Conservation (phyloP, 192 early-diverging fungal species). For the Martensiomyces pterosporus region DNA sequence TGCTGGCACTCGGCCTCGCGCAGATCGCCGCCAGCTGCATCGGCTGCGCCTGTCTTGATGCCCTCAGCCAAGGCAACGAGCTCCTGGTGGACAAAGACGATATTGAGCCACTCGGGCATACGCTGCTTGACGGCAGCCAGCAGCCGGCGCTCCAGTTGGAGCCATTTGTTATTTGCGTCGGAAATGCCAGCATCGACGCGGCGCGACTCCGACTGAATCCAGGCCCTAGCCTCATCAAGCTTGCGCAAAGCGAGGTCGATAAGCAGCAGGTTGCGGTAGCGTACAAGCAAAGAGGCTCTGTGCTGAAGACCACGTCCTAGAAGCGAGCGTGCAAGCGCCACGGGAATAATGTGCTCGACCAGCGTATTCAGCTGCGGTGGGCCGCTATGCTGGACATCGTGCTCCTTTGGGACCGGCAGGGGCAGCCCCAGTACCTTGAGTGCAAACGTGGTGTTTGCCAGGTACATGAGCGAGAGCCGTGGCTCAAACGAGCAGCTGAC, state of each 20-base stretch:
- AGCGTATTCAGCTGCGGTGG: constrained; percentile 36
- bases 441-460: constrained; percentile 38
- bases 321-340: constrained; percentile 11
- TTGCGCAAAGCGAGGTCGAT: constrained; percentile 36
- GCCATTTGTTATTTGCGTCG: constrained; percentile 11
- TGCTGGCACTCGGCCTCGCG: constrained; percentile 15
- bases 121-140: constrained; percentile 35
- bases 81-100: constrained; percentile 22
- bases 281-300: constrained; percentile 20
- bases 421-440: constrained; percentile 27
- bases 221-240: constrained; percentile 18
- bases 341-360: constrained; percentile 39
- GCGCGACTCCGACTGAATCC: constrained; percentile 17
- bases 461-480: constrained; percentile 32
- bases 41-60: not conserved
- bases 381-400: constrained; percentile 3
- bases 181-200: constrained; percentile 1
- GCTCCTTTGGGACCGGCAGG: constrained; percentile 19
- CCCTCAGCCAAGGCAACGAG: constrained; percentile 1
- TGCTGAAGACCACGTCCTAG: constrained; percentile 35
- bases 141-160: constrained; percentile 21
- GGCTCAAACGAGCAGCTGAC: constrained; percentile 35
- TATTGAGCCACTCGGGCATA: constrained; percentile 34
- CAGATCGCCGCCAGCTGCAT: not conserved
- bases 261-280: constrained; percentile 38